A percentile compares a stretch with the other conserved stretches of the same genome.
Evolutionary conservation across 1,139 yeast species (phyloP).

Genomic region (Debaryomycetaceae sp.): DNA sequence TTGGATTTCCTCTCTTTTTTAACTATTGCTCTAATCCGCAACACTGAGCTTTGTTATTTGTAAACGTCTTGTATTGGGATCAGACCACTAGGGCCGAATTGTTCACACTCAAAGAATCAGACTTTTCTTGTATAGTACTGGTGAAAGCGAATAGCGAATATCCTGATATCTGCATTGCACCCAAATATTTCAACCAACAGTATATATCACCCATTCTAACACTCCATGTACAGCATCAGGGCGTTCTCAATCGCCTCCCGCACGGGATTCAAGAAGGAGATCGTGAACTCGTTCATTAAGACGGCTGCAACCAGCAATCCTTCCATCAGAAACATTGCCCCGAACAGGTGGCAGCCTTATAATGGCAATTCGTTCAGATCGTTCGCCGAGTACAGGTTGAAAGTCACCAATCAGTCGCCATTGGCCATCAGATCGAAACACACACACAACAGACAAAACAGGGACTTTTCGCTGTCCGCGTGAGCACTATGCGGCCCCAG

Average conservation of each 20-base stretch:
- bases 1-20: neutral
- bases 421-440: constrained; percentile 23
- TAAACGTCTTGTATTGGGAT: no score
- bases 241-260: constrained; percentile 11
- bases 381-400: constrained; percentile 55
- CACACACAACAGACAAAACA: neutral
- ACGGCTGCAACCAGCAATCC: constrained; percentile 2
- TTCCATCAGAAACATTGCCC: constrained; percentile 3
- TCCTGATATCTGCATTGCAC: neutral
- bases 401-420: constrained; percentile 50
- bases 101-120: no score
- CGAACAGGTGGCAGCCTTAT: constrained; percentile 34
- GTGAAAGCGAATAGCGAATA: no score
- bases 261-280: constrained; percentile 11
- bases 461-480: neutral
- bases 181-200: neutral
- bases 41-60: no score
- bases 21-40: neutral
- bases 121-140: no score
- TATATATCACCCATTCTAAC: neutral
- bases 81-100: no score
- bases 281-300: constrained; percentile 10
- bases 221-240: constrained; percentile 11
- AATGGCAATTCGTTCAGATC: constrained; percentile 44
- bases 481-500: neutral